Percentiles rank a stretch among this genome's conserved stretches.
phyloP scores from a whole-genome alignment of 352 stramenopile genomes.

The Globisporangium emineosum region DNA sequence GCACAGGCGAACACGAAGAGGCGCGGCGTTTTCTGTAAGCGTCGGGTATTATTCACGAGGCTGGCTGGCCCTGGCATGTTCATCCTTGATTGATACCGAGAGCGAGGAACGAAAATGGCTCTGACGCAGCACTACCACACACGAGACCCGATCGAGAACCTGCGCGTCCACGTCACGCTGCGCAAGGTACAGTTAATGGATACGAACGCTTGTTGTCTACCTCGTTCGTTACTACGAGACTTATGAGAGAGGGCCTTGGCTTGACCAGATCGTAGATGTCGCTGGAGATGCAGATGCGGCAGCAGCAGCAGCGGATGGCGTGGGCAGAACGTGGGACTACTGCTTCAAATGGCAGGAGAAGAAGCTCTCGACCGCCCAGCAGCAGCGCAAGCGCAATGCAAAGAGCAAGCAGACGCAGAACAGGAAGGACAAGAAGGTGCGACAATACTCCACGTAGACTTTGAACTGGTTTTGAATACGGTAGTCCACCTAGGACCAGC shows the following conservation, averaged over 20 bases:
- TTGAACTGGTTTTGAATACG: too few relatives aligned
- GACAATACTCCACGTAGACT: background rate
- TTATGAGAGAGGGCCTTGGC: background rate
- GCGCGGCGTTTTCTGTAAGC: too few relatives aligned
- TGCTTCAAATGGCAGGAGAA: conserved; percentile 61
- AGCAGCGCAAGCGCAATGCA: background rate
- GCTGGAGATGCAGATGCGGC: background rate
- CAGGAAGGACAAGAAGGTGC: conserved; percentile 10
- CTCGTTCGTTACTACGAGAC: background rate
- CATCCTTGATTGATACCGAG: too few relatives aligned
- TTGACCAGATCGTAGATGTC: conserved; percentile 8
- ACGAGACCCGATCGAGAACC: conserved; percentile 69
- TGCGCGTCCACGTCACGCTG: conserved; percentile 48
- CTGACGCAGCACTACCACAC: conserved; percentile 68
- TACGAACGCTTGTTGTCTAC: background rate
- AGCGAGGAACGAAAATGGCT: too few relatives aligned
- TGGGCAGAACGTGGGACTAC: conserved; percentile 42
- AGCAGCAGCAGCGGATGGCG: conserved; percentile 11
- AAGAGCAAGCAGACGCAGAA: conserved; percentile 17
- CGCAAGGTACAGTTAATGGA: conserved; percentile 41
- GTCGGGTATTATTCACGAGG: background rate
- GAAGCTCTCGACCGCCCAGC: conserved; percentile 22
- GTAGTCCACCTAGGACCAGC: background rate
- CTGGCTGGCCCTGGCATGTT: too few relatives aligned
- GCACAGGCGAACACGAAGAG: conserved; percentile 11